These are phyloP conservation scores for Themeda triandra DNA, from an alignment of 176 grass and related monocot genomes.

Conservation along the genomic window DNA sequence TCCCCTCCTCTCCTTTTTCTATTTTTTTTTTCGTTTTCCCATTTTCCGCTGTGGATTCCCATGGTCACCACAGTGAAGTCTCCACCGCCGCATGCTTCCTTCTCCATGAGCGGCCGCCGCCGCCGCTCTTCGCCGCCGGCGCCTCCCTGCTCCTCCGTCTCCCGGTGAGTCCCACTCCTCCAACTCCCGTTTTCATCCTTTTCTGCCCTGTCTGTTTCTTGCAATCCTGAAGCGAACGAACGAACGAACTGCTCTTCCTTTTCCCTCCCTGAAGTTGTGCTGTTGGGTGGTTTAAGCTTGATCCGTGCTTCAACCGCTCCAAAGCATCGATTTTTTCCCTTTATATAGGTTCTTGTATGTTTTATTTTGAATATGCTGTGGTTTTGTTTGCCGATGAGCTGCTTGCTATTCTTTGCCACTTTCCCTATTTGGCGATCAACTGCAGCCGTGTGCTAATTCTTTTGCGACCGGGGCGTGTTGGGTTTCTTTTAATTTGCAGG, in stretches of 20 bases:
- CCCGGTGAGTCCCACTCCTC: conserved; percentile 18
- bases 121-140: conserved; percentile 12
- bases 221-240: conserved; percentile 13
- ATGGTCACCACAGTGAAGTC: conserved; percentile 47
- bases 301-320: conserved; percentile 21
- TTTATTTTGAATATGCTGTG: background rate
- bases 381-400: conserved; percentile 22
- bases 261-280: background rate
- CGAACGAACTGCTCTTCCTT: conserved; percentile 17
- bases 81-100: conserved; percentile 31
- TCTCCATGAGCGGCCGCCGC: conserved; percentile 42
- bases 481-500: conserved; percentile 38
- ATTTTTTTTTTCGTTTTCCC: background rate
- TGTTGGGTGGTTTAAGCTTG: background rate
- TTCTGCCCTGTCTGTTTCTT: background rate
- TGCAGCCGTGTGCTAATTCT: conserved; percentile 14
- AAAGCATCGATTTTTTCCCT: background rate
- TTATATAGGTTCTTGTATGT: background rate
- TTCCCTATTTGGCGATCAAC: conserved; percentile 30
- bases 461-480: background rate
- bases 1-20: conserved; percentile 25
- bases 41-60: conserved; percentile 53
- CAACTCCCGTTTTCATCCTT: background rate
- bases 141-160: background rate
- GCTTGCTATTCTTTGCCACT: conserved; percentile 6